These are phyloP conservation scores for Cornus controversa DNA, from an alignment of 148 eudicot species.

Conservation along the genomic window DNA sequence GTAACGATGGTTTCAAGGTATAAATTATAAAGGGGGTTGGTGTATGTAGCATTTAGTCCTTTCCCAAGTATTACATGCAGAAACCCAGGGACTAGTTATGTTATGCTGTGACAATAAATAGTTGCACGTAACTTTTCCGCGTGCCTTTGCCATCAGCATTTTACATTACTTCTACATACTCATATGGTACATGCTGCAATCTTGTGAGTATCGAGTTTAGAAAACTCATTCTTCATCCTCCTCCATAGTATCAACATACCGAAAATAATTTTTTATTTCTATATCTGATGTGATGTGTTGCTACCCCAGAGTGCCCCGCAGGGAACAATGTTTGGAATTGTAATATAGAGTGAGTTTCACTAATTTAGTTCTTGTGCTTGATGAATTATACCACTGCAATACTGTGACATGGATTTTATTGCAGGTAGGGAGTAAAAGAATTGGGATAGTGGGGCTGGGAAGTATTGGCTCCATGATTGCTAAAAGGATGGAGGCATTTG, in stretches of 20 bases:
- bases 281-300: not conserved
- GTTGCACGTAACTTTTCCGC: not conserved
- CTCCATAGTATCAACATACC: not conserved
- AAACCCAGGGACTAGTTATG: not conserved
- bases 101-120: not conserved
- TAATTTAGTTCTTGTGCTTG: not conserved
- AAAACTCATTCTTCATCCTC: too few relatives aligned
- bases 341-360: not conserved
- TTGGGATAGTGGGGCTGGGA: conserved; percentile 84
- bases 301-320: too few relatives aligned
- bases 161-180: not conserved
- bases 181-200: not conserved
- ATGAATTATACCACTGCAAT: not conserved
- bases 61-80: not conserved
- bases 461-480: conserved; percentile 66
- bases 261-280: too few relatives aligned
- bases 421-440: conserved; percentile 68
- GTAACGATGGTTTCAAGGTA: not conserved
- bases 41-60: not conserved
- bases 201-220: too few relatives aligned
- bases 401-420: not conserved
- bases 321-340: too few relatives aligned
- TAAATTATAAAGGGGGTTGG: not conserved
- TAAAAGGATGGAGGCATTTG: conserved; percentile 58
- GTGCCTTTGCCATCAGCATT: not conserved